Evolutionary conservation across 192 early-diverging fungal genomes (phyloP).

Genomic region (Umbelopsis sp.): DNA sequence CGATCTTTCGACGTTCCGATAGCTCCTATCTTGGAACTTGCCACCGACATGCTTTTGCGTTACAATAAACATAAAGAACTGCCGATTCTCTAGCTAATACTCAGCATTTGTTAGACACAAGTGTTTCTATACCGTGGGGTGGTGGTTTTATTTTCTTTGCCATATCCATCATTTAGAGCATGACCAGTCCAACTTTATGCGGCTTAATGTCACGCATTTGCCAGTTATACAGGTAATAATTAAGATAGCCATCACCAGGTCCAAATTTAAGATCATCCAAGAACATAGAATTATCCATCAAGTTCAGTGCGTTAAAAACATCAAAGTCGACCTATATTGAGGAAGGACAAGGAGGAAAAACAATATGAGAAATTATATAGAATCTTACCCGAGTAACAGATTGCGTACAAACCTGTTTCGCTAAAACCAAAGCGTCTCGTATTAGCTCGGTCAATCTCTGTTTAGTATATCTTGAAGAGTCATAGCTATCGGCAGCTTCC

Average conservation of each 20-base stretch:
- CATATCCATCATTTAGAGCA: constrained; percentile 61
- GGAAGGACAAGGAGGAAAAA: background rate
- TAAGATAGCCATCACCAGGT: constrained; percentile 88
- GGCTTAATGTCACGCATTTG: constrained; percentile 66
- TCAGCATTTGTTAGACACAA: background rate
- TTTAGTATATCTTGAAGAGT: constrained; percentile 50
- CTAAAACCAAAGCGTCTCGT: constrained; percentile 80
- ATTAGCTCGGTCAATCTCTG: constrained; percentile 63
- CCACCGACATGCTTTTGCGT: background rate
- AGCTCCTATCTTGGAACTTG: background rate
- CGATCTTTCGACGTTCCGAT: background rate
- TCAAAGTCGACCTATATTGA: constrained; percentile 70
- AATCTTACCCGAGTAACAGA: background rate
- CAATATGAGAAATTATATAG: background rate
- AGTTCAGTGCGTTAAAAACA: constrained; percentile 92
- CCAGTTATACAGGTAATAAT: constrained; percentile 99
- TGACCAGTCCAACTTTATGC: constrained; percentile 83
- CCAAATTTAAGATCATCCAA: constrained; percentile 87
- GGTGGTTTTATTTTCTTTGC: background rate
- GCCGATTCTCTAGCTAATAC: background rate
- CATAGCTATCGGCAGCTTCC: constrained; percentile 35
- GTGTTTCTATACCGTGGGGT: background rate
- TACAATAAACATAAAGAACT: background rate
- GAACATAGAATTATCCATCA: constrained; percentile 90
- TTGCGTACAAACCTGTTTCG: constrained; percentile 36